Evolutionary conservation across 78 protist species (phyloP).

Genomic region (Dictyostelium discoideum): DNA sequence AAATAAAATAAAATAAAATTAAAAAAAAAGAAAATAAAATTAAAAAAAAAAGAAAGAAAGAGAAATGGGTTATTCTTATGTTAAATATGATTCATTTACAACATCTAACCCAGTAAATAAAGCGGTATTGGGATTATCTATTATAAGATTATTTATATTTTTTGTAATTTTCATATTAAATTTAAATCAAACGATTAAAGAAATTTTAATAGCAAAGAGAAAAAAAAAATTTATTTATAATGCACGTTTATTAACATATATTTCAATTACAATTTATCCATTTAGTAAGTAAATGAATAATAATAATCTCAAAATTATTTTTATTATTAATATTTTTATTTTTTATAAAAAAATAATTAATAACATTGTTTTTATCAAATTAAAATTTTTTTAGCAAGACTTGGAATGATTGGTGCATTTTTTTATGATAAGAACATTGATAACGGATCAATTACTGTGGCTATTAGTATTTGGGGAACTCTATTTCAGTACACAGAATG

Average conservation of each 20-base stretch:
- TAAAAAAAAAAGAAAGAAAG: neutral
- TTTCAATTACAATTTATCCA: neutral
- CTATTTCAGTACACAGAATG: neutral
- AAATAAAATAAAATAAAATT: neutral
- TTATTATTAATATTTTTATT: no score
- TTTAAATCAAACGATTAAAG: neutral
- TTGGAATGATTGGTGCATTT: neutral
- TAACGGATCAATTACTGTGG: neutral
- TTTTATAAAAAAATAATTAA: no score
- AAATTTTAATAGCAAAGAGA: neutral
- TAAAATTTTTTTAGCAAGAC: neutral
- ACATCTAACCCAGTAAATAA: neutral
- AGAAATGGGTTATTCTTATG: neutral
- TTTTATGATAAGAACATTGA: neutral
- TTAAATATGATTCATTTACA: neutral
- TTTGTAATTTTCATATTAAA: neutral
- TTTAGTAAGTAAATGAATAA: neutral
- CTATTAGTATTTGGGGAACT: neutral
- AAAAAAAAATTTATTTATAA: neutral
- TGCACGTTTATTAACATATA: neutral
- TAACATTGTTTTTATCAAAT: no score
- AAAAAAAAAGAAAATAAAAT: neutral
- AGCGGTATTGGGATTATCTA: conserved; percentile 6
- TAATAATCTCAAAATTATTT: neutral
- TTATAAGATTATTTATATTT: neutral